Base-by-base conservation (phyloP, 2,329 filamentous ascomycete species). In the Teratosphaeria viscida region DNA sequence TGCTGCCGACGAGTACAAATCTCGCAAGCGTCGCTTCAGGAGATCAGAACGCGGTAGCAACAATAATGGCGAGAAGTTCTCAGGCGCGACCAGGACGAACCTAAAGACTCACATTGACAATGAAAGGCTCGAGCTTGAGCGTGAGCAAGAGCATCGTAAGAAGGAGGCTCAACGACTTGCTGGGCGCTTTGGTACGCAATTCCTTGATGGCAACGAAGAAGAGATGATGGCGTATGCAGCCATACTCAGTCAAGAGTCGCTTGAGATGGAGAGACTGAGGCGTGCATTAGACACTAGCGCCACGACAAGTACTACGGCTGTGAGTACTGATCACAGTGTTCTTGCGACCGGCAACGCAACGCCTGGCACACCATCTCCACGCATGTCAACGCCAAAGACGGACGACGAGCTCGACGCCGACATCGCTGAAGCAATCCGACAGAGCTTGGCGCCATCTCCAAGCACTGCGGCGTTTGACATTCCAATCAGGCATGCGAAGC, bases 81-180 rank as follows among this genome's bases (percentile, higher is more conserved):
- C 78, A 47, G 82, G 78, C n/a, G 82, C 79, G 39, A 82, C 86
- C 23, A 83, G 89, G 52, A 86, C 84, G 19, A 85, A 87, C 27
- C 79, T 96, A 39, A 84, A 86, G 61, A 87, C 87, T 63, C 92
- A 92, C 69, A 97, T 97, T 63, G 86, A 86, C 49, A 87, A 89
- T n/a, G 92, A 97, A 72, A 83, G 88, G 64, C 81, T 85, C 52
- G 91, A 96, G 71, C 80, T 96, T 59, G 86, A 88, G 59, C 81
- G 82, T 8, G 90, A 95, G 68, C 85, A 86, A 65, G 77, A 85
- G 35, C 81, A 84, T 52, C 82, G 84, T 47, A 79, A 80, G 27
- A 86, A 85, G 59, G 87, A 95, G 68, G 79, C 84, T 58, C 82
- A 85, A 16, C 85, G 85, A 27, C 78, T 97, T 29, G 87, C 84